Evolutionary conservation across 139 green algal genomes (phyloP).

Genomic region (Nannochloris sp.): DNA sequence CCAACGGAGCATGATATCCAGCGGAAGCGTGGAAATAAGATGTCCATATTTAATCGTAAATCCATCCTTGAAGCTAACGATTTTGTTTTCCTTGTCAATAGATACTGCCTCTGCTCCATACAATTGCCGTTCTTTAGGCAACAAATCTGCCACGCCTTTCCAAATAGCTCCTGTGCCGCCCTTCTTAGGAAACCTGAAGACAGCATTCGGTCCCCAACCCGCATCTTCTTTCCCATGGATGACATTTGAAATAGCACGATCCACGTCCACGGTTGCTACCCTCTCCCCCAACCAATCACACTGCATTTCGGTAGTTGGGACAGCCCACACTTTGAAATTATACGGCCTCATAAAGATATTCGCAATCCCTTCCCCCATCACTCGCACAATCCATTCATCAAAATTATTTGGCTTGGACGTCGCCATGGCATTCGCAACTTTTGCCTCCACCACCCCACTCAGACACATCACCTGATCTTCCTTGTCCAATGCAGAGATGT

Average conservation of each 20-base stretch:
- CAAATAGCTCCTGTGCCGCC: slow-evolving; percentile 85
- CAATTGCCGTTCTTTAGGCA: slow-evolving; percentile 61
- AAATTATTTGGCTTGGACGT: slow-evolving; percentile 67
- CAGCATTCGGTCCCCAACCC: slow-evolving; percentile 82
- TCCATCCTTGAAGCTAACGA: slow-evolving; percentile 34
- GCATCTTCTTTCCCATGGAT: slow-evolving; percentile 78
- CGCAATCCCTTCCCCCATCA: slow-evolving; percentile 78
- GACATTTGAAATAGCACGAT: slow-evolving; percentile 75
- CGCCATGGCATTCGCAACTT: slow-evolving; percentile 58
- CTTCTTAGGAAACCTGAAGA: slow-evolving; percentile 77
- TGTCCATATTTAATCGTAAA: slow-evolving; percentile 42
- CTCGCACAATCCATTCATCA: slow-evolving; percentile 88
- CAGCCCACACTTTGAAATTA: slow-evolving; percentile 88
- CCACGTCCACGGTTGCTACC: slow-evolving; percentile 79
- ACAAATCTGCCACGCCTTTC: slow-evolving; percentile 69
- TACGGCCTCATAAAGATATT: slow-evolving; percentile 92
- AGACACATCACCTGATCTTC: slow-evolving; percentile 80
- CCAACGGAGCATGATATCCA: slow-evolving; percentile 67
- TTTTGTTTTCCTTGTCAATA: slow-evolving; percentile 65
- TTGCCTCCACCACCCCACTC: slow-evolving; percentile 73
- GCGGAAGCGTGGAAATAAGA: slow-evolving; percentile 71
- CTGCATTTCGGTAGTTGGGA: slow-evolving; percentile 75
- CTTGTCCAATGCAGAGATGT: slow-evolving; percentile 71
- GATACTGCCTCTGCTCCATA: slow-evolving; percentile 45
- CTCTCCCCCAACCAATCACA: slow-evolving; percentile 89